Percentiles rank a stretch among this genome's conserved stretches.
Conservation (phyloP, 2,329 filamentous ascomycete genomes). For the Fusarium sp. region DNA sequence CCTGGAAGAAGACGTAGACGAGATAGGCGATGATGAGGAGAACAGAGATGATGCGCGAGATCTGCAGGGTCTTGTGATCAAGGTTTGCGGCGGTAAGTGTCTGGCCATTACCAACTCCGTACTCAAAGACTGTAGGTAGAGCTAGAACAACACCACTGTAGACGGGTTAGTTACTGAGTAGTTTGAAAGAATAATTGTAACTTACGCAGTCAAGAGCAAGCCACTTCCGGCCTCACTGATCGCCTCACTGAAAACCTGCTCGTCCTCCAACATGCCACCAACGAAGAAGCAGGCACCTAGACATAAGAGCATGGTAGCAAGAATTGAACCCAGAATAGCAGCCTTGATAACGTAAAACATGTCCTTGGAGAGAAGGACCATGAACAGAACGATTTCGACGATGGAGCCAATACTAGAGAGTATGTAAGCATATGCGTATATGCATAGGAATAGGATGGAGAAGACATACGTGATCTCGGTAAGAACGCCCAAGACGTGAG, state of each 20-base stretch:
- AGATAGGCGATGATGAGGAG: conserved; percentile 79
- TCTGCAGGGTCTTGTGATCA: conserved; percentile 68
- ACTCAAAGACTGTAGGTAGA: conserved; percentile 70
- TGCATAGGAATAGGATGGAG: too few relatives aligned
- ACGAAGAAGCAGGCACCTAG: conserved; percentile 85
- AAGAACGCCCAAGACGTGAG: conserved; percentile 78
- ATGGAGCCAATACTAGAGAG: conserved; percentile 72
- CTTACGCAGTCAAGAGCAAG: conserved; percentile 82
- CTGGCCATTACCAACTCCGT: conserved; percentile 56
- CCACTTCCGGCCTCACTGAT: conserved; percentile 86
- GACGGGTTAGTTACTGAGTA: conserved; percentile 51
- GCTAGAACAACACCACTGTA: conserved; percentile 55
- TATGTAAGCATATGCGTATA: conserved; percentile 14
- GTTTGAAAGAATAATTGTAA: conserved; percentile 47
- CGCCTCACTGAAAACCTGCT: conserved; percentile 80
- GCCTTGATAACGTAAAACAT: conserved; percentile 82
- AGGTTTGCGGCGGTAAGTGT: conserved; percentile 58
- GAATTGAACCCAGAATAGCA: conserved; percentile 85
- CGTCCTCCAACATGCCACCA: conserved; percentile 77
- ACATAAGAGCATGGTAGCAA: conserved; percentile 86
- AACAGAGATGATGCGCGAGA: conserved; percentile 79
- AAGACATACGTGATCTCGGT: conserved; percentile 68
- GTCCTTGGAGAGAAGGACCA: conserved; percentile 74
- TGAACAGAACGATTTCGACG: conserved; percentile 87
- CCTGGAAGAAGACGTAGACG: conserved; percentile 80